Evolutionary conservation across 2,329 filamentous ascomycete species (phyloP).

Genomic region (Botrytis byssoidea): DNA sequence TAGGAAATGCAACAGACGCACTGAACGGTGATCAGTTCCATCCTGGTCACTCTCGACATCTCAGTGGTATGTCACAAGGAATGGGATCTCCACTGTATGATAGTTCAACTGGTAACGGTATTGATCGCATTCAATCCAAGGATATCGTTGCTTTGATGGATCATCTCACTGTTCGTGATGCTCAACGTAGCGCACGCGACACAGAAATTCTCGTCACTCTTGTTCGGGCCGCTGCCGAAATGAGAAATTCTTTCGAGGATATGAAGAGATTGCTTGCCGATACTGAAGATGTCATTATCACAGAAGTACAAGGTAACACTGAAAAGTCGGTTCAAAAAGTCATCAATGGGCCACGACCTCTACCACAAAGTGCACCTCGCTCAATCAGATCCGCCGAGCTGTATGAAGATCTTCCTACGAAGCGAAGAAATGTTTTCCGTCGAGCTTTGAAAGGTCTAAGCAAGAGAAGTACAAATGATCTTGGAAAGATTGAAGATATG

Average conservation of each 20-base stretch:
- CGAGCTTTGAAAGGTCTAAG: constrained; percentile 90
- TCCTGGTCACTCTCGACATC: constrained; percentile 60
- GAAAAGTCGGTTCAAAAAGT: constrained; percentile 80
- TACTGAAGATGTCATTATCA: constrained; percentile 86
- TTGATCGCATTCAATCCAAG: constrained; percentile 91
- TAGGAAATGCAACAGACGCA: constrained; percentile 50
- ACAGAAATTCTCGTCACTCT: constrained; percentile 95
- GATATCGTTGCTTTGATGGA: constrained; percentile 98
- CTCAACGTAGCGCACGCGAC: constrained; percentile 91
- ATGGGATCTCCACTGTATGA: constrained; percentile 90
- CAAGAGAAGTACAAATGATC: constrained; percentile 81
- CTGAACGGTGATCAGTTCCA: constrained; percentile 64
- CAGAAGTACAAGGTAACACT: constrained; percentile 81
- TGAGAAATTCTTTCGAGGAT: constrained; percentile 94
- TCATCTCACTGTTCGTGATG: constrained; percentile 94
- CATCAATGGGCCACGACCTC: constrained; percentile 81
- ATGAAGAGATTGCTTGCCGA: constrained; percentile 90
- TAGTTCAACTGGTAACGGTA: constrained; percentile 78
- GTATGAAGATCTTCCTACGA: constrained; percentile 60
- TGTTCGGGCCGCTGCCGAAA: constrained; percentile 90
- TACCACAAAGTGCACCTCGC: constrained; percentile 59
- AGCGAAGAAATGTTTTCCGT: constrained; percentile 92
- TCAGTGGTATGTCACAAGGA: constrained; percentile 89
- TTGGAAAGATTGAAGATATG: constrained; percentile 87
- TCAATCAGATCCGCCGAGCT: constrained; percentile 49